Conservation (phyloP, 495 filamentous ascomycete species). For the Aeminium ludgeri region DNA sequence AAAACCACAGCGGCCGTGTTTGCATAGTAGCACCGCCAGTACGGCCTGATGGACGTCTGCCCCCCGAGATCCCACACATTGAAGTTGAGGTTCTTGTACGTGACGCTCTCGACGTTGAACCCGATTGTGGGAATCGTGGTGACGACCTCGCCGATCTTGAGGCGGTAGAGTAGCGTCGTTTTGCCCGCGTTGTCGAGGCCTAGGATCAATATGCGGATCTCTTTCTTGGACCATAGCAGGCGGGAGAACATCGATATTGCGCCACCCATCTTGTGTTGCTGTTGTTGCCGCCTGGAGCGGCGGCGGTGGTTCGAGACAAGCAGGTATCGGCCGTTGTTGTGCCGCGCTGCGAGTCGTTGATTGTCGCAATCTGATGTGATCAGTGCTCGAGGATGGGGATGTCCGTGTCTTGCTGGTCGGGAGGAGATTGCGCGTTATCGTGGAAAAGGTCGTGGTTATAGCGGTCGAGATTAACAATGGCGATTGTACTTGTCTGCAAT, state of each 20-base stretch:
- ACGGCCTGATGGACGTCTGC: slow-evolving; percentile 90
- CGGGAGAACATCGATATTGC: slow-evolving; percentile 35
- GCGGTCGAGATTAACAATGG: no score
- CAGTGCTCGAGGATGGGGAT: no score
- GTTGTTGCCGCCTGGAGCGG: not conserved
- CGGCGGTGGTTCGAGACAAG: not conserved
- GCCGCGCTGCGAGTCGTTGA: no score
- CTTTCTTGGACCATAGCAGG: slow-evolving; percentile 81
- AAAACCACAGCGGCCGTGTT: slow-evolving; percentile 99
- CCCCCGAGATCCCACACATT: slow-evolving; percentile 97
- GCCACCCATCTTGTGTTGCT: slow-evolving; percentile 13
- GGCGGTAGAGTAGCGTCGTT: slow-evolving; percentile 85
- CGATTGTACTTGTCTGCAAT: no score
- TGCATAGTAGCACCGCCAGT: slow-evolving; percentile 98
- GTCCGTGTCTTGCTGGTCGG: no score
- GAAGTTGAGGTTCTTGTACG: slow-evolving; percentile 93
- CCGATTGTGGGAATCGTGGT: slow-evolving; percentile 98
- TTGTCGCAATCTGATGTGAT: no score
- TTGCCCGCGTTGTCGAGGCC: slow-evolving; percentile 98
- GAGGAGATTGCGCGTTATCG: no score
- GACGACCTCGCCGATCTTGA: slow-evolving; percentile 95
- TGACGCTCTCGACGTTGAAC: slow-evolving; percentile 96
- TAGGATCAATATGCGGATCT: slow-evolving; percentile 89
- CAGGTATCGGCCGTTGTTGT: not conserved
- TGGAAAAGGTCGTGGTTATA: no score